phyloP scores from a whole-genome alignment of 345 rosid genomes.

The Melaleuca alternifolia region DNA sequence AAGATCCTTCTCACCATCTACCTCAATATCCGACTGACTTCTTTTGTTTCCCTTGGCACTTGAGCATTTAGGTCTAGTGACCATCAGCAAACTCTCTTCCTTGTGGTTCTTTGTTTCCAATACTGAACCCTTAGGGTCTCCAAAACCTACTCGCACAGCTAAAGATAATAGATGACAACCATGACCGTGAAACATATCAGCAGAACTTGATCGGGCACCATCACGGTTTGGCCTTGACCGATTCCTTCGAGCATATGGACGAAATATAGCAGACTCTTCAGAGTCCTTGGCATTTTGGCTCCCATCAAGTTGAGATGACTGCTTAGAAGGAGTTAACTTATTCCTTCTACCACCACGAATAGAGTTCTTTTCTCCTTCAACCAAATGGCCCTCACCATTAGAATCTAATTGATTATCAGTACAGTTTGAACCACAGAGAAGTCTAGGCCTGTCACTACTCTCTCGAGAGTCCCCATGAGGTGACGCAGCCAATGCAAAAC shows the following conservation, averaged over 20 bases:
- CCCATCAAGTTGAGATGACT: constrained; percentile 50
- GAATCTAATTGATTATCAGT: constrained; percentile 74
- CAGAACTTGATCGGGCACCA: constrained; percentile 64
- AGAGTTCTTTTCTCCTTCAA: constrained; percentile 37
- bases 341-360: constrained; percentile 40
- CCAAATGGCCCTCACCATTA: constrained; percentile 60
- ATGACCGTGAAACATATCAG: constrained; percentile 54
- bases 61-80: constrained; percentile 29
- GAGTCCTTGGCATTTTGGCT: constrained; percentile 60
- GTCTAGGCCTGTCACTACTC: constrained; percentile 83
- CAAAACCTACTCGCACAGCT: constrained; percentile 36
- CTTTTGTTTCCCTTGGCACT: constrained; percentile 25
- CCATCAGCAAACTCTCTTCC: constrained; percentile 36
- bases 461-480: constrained; percentile 91
- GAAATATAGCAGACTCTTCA: constrained; percentile 93
- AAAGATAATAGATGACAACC: constrained; percentile 54
- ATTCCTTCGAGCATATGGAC: constrained; percentile 91
- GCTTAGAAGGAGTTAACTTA: constrained; percentile 41
- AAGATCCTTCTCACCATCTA: constrained; percentile 30
- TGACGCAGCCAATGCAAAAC: constrained; percentile 82
- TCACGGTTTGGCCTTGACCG: constrained; percentile 80
- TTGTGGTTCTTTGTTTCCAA: constrained; percentile 47
- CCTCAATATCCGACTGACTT: constrained; percentile 27
- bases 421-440: constrained; percentile 63
- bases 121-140: constrained; percentile 36